These are phyloP conservation scores for Salix viminalis DNA, from an alignment of 345 rosid species.

Conservation along the genomic window DNA sequence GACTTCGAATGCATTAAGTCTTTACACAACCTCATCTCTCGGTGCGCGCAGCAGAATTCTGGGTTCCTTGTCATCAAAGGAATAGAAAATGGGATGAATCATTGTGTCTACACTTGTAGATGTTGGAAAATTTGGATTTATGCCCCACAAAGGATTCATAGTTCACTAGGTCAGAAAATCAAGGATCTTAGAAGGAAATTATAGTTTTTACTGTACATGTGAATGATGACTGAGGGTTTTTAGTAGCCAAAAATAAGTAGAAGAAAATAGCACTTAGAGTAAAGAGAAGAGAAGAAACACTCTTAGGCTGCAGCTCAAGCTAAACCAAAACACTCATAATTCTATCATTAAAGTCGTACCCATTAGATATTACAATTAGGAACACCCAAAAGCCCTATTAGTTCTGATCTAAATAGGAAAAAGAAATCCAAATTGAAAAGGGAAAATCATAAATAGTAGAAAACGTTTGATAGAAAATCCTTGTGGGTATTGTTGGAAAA, in stretches of 20 bases:
- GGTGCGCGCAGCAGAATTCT: neutral
- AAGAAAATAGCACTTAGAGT: neutral
- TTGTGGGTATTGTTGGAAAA: too few species aligned
- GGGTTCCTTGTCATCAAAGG: neutral
- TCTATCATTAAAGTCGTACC: neutral
- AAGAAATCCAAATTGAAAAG: neutral
- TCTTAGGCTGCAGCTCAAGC: neutral
- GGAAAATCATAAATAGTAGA: neutral
- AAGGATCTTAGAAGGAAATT: neutral
- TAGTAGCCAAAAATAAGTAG: neutral
- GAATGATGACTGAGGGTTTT: neutral
- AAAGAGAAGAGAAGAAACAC: neutral
- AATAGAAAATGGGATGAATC: neutral
- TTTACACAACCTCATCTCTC: neutral
- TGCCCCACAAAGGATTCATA: neutral
- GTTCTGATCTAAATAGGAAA: neutral
- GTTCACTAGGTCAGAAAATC: neutral
- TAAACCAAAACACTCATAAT: neutral
- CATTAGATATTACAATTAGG: neutral
- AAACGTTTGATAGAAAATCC: neutral
- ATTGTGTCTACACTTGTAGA: neutral
- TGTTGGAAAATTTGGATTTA: neutral
- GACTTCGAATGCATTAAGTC: neutral
- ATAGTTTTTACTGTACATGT: neutral
- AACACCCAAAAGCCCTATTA: neutral